A percentile compares a stretch with the other conserved stretches of the same genome.
phyloP scores from a whole-genome alignment of 345 rosid species.

The Moringa oleifera region DNA sequence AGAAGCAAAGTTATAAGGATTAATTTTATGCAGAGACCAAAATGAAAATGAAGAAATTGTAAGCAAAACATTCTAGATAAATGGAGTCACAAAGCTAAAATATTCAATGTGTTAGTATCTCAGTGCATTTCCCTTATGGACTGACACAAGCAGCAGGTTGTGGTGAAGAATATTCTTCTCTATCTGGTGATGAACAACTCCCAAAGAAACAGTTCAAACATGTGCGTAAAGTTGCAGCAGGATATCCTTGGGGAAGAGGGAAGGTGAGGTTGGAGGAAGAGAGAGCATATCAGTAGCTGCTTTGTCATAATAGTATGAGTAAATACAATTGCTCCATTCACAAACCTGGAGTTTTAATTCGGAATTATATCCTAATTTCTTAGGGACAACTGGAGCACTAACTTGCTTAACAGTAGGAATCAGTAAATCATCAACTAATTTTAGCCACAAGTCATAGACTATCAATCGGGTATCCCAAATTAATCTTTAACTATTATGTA shows the following conservation, averaged over 20 bases:
- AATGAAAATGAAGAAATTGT: neutral
- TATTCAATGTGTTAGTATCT: neutral
- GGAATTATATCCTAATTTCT: neutral
- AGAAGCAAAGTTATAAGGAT: neutral
- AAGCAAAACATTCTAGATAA: slow-evolving; percentile 1
- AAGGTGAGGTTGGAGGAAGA: neutral
- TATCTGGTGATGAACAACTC: neutral
- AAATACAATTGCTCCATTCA: neutral
- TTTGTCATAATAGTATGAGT: neutral
- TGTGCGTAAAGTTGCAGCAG: too few relatives aligned
- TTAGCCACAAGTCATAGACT: neutral
- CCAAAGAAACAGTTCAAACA: too few relatives aligned
- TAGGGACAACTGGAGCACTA: neutral
- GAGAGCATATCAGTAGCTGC: neutral
- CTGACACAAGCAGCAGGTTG: too few relatives aligned
- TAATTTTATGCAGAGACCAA: neutral
- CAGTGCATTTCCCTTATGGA: neutral
- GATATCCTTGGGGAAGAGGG: neutral
- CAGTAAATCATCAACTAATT: neutral
- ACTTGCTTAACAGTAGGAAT: neutral
- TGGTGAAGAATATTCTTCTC: neutral
- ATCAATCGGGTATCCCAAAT: neutral
- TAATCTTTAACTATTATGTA: too few relatives aligned
- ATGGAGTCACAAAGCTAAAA: neutral
- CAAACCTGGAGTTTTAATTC: neutral